Base-by-base conservation (phyloP, 225 moss, liverwort and hornwort species). In the Takakia lepidozioides region DNA sequence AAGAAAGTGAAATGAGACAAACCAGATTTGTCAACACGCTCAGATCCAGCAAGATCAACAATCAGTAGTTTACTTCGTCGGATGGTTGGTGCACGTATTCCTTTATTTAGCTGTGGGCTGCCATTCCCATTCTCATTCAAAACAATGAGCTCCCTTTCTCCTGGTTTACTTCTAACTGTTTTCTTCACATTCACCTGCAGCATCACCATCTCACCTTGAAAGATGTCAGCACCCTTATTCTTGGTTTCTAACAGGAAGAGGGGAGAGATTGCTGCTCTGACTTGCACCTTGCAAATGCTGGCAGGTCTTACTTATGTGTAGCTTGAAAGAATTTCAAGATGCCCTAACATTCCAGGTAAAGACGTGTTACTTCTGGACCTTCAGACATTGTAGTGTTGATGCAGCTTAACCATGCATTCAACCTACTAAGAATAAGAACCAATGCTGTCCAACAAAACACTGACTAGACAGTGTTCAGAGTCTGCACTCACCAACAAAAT, bases 11-110 rank as follows among this genome's bases (percentile, higher is more conserved):
- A n/a, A n/a, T n/a, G 25, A 40, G 15, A 46, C 59, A 10, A 39
- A 78, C 88, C 88, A 43, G 89, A 90, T 74, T 90, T 90, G 51
- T 90, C 89, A 24, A 90, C 85, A 38, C 89, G 82, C 54, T 90
- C 89, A 49, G 89, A 90, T 57, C 89, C 89, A 14, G 89, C 89
- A 54, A 90, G 85, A 76, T 90, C 89, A 46, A 90, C 89, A 35
- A 90, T 90, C 5, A 90, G 80, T 22, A 90, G 65, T 76, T 90
- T 90, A 63, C 82, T 85, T 62, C 73, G 83, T 8, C 89, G 76
- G 49, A 90, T 76, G 47, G 76, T 85, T 19, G 76, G 74, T 65
- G 85, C 76, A 37, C 74, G 79, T 41, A 85, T 74, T 43, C 79
- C 80, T 59, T 85, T 90, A 2, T 64, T 60, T 56, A 66, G 41